Evolutionary conservation across 345 rosid species (phyloP).

Genomic region (Rubroshorea leprosula): DNA sequence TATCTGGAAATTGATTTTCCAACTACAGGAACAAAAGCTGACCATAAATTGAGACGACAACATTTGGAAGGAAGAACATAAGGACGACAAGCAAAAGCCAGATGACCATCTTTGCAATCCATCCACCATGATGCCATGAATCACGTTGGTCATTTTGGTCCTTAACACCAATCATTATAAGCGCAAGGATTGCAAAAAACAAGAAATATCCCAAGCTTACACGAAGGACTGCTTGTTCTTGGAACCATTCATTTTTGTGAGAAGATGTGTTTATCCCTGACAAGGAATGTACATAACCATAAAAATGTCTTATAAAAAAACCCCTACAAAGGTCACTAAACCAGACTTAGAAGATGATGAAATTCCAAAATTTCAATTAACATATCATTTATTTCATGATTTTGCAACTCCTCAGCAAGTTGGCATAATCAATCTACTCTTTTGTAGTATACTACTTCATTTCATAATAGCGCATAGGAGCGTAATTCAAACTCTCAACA

Average conservation of each 20-base stretch:
- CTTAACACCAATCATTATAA: conserved; percentile 90
- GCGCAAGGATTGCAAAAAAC: conserved; percentile 62
- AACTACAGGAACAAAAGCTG: conserved; percentile 18
- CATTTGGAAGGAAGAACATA: conserved; percentile 85
- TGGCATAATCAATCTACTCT: too few relatives aligned
- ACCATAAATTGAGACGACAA: conserved; percentile 71
- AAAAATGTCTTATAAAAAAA: background rate
- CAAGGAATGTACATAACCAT: conserved; percentile 8
- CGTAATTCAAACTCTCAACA: too few relatives aligned
- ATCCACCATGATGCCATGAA: conserved; percentile 95
- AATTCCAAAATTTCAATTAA: too few relatives aligned
- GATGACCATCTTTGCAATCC: conserved; percentile 78
- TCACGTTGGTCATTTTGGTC: conserved; percentile 90
- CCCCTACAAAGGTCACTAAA: background rate
- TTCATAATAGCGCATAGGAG: too few relatives aligned
- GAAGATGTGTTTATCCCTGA: conserved; percentile 80
- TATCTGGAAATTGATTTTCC: background rate
- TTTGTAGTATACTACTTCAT: too few relatives aligned
- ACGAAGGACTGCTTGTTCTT: conserved; percentile 88
- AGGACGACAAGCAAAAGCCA: conserved; percentile 82
- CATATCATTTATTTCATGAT: too few relatives aligned
- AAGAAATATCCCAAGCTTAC: conserved; percentile 89
- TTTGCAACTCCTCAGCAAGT: too few relatives aligned
- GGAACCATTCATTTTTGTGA: conserved; percentile 73
- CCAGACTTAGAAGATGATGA: too few relatives aligned